These are phyloP conservation scores for Hortiboletus flavorubellus DNA, from an alignment of 768 basidiomycete species.

Conservation along the genomic window DNA sequence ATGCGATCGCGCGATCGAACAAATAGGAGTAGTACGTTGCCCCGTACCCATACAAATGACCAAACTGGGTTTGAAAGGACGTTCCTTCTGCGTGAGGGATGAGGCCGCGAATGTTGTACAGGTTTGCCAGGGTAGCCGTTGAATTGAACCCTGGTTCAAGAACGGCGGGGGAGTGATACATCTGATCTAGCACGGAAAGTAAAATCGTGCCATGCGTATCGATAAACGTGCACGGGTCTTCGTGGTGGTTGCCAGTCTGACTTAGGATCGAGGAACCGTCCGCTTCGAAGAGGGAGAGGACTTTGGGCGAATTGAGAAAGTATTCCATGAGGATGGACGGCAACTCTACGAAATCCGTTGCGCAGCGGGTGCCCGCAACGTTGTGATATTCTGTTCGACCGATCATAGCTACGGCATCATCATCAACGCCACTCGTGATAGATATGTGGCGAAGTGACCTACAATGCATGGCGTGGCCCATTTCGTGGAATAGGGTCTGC, in stretches of 20 bases:
- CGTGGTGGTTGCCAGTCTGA: slow-evolving; percentile 61
- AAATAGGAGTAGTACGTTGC: slow-evolving; percentile 98
- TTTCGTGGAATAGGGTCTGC: slow-evolving; percentile 93
- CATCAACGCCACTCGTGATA: slow-evolving; percentile 3
- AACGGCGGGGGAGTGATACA: slow-evolving; percentile 75
- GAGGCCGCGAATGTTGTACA: slow-evolving; percentile 68
- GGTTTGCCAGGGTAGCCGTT: slow-evolving; percentile 56
- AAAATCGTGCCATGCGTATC: slow-evolving; percentile 91
- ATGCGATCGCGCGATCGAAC: slow-evolving; percentile 94
- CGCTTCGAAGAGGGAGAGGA: slow-evolving; percentile 74
- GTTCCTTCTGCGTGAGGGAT: slow-evolving; percentile 84
- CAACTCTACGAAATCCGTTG: slow-evolving; percentile 97
- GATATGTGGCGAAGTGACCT: slow-evolving; percentile 34
- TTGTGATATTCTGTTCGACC: slow-evolving; percentile 97
- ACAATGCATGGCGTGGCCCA: slow-evolving; percentile 99
- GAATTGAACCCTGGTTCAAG: slow-evolving; percentile 64
- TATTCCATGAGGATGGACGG: slow-evolving; percentile 99
- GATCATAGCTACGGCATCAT: slow-evolving; percentile 76
- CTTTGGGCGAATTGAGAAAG: slow-evolving; percentile 81
- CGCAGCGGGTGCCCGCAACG: slow-evolving; percentile 94
- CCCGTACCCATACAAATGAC: slow-evolving; percentile 93
- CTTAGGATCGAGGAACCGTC: slow-evolving; percentile 44
- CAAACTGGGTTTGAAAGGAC: slow-evolving; percentile 94
- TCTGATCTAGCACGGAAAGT: slow-evolving; percentile 84
- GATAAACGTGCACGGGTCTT: slow-evolving; percentile 75